phyloP scores from a whole-genome alignment of 2,329 filamentous ascomycete genomes.

The Colletotrichum brevisporum region DNA sequence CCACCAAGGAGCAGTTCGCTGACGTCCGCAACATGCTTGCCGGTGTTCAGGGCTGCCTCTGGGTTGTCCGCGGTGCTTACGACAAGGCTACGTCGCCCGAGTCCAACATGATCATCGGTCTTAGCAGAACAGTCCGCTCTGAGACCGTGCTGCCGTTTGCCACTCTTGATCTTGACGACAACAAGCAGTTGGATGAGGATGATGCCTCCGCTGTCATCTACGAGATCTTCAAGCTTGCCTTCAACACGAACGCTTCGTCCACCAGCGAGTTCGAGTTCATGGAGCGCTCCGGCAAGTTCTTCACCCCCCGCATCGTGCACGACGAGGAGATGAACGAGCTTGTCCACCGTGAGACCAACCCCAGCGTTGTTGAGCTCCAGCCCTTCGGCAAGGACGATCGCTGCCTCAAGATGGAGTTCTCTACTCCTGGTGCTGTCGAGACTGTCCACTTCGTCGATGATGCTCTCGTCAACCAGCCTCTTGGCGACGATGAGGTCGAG shows the following conservation, averaged over 20 bases:
- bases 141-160: conserved; percentile 61
- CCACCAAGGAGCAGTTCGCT: conserved; percentile 55
- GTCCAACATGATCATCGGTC: conserved; percentile 60
- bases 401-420: conserved; percentile 55
- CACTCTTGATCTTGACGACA: conserved; percentile 61
- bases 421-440: conserved; percentile 54
- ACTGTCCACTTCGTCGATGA: conserved; percentile 58
- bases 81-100: conserved; percentile 53
- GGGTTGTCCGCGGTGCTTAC: conserved; percentile 58
- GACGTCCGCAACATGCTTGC: conserved; percentile 54
- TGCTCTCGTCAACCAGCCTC: conserved; percentile 43
- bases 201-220: conserved; percentile 52
- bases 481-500: conserved; percentile 56
- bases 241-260: conserved; percentile 48
- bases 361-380: conserved; percentile 52
- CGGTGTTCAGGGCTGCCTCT: conserved; percentile 53
- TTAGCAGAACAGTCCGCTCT: conserved; percentile 61
- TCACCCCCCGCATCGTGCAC: conserved; percentile 56
- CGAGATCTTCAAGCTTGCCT: conserved; percentile 54
- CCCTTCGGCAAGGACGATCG: conserved; percentile 56
- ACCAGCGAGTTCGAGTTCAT: conserved; percentile 60
- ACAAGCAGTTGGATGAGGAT: conserved; percentile 47
- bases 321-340: conserved; percentile 58
- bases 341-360: conserved; percentile 59
- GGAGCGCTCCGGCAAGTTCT: conserved; percentile 55